Percentiles rank a stretch among this genome's conserved stretches.
These are phyloP conservation scores for Wickerhamomyces bisporus DNA, from an alignment of 805 yeast species.

Conservation along the genomic window DNA sequence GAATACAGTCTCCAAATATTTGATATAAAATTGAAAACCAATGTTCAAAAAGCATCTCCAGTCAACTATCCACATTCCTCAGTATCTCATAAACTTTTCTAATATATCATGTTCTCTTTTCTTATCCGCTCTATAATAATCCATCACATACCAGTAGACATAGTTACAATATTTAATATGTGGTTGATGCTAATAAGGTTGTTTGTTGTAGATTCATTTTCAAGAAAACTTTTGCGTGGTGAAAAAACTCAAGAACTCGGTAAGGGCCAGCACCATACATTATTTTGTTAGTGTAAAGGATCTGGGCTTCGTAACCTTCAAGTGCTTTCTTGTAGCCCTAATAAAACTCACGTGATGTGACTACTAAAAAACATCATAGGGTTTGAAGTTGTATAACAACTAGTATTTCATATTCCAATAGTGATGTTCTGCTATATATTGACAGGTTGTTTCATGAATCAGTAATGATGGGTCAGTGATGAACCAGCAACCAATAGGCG, in stretches of 20 bases:
- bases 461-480: too few species aligned
- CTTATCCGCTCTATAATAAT: constrained; percentile 1
- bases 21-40: background rate
- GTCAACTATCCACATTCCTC: too few species aligned
- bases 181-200: constrained; percentile 11
- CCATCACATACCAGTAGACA: constrained; percentile 25
- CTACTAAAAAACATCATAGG: background rate
- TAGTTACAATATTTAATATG: constrained; percentile 17
- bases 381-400: too few species aligned
- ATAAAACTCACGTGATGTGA: constrained; percentile 3
- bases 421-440: too few species aligned
- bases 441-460: too few species aligned
- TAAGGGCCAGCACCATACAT: constrained; percentile 2
- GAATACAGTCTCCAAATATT: too few species aligned
- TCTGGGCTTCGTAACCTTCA: constrained; percentile 5
- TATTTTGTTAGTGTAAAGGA: background rate
- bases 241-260: constrained; percentile 6
- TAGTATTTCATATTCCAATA: too few species aligned
- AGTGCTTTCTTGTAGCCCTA: constrained; percentile 1
- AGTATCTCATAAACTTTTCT: too few species aligned
- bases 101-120: background rate
- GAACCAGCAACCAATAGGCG: too few species aligned
- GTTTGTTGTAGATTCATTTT: constrained; percentile 11
- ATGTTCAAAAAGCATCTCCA: too few species aligned
- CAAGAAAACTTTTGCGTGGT: constrained; percentile 26